Conservation (phyloP, 2,329 filamentous ascomycete genomes). For the Aureobasidium subglaciale region DNA sequence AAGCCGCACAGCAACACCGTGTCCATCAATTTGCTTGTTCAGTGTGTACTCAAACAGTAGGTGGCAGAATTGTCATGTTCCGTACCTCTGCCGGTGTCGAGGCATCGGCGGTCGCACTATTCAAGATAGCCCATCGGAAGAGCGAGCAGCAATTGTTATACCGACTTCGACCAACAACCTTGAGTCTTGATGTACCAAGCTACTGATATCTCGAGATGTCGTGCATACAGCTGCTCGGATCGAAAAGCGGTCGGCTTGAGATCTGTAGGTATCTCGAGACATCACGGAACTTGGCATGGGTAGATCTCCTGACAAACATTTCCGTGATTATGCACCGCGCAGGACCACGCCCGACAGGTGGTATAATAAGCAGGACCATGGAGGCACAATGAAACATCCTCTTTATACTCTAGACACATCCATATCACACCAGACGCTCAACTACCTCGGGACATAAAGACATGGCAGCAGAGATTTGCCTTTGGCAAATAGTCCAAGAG, state of each 20-base stretch:
- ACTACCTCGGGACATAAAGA: background rate
- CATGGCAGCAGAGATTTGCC: background rate
- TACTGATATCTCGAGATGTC: background rate
- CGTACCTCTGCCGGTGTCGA: too few relatives aligned
- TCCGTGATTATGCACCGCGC: too few relatives aligned
- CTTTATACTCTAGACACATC: background rate
- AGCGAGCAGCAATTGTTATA: background rate
- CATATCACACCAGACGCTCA: too few relatives aligned
- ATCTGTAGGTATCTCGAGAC: conserved; percentile 2
- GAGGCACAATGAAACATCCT: too few relatives aligned
- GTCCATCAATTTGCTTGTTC: too few relatives aligned
- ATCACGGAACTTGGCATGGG: background rate
- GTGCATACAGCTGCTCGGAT: background rate
- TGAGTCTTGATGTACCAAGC: background rate
- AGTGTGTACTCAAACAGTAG: too few relatives aligned
- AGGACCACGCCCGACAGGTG: too few relatives aligned
- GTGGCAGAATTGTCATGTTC: too few relatives aligned
- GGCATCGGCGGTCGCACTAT: too few relatives aligned
- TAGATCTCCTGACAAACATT: conserved; percentile 1
- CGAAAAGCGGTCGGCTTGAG: background rate
- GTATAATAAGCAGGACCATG: too few relatives aligned
- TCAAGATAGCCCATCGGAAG: too few relatives aligned
- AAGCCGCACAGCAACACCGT: too few relatives aligned
- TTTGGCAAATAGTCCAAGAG: conserved; percentile 3
- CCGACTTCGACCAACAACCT: background rate